These are phyloP conservation scores for Fraxinus angustifolia DNA, from an alignment of 305 asterid genomes.

Conservation along the genomic window DNA sequence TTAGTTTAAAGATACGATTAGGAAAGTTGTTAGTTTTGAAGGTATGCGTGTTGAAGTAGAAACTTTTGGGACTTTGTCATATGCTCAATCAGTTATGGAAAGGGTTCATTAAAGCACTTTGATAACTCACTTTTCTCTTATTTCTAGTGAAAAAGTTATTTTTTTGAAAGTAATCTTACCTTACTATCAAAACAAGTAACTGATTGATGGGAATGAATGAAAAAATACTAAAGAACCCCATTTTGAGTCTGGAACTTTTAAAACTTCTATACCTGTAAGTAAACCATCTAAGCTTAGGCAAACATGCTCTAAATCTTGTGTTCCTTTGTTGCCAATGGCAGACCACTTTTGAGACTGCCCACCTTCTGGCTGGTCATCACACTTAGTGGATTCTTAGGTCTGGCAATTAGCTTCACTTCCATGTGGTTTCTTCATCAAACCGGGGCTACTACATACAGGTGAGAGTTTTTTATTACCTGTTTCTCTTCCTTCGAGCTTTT, in stretches of 20 bases:
- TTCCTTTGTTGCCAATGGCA: conserved; percentile 30
- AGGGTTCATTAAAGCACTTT: background rate
- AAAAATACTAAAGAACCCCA: background rate
- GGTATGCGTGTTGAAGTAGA: background rate
- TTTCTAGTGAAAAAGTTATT: background rate
- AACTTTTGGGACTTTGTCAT: background rate
- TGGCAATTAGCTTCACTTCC: conserved; percentile 88
- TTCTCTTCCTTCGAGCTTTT: background rate
- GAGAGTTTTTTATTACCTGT: conserved; percentile 1
- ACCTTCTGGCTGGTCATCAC: conserved; percentile 74
- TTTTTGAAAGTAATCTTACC: background rate
- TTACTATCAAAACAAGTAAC: background rate
- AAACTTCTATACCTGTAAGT: background rate
- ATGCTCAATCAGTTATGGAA: background rate
- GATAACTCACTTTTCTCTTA: background rate
- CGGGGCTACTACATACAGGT: conserved; percentile 93
- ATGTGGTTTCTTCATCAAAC: conserved; percentile 99
- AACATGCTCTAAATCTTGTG: conserved; percentile 25
- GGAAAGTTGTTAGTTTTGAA: background rate
- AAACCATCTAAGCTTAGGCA: background rate
- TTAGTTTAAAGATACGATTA: background rate
- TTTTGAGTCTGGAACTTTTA: background rate
- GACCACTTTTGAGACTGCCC: conserved; percentile 74
- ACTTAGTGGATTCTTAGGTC: conserved; percentile 78
- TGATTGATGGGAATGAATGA: background rate